phyloP scores from a whole-genome alignment of 129 eudicot genomes.

The Tagetes erecta region DNA sequence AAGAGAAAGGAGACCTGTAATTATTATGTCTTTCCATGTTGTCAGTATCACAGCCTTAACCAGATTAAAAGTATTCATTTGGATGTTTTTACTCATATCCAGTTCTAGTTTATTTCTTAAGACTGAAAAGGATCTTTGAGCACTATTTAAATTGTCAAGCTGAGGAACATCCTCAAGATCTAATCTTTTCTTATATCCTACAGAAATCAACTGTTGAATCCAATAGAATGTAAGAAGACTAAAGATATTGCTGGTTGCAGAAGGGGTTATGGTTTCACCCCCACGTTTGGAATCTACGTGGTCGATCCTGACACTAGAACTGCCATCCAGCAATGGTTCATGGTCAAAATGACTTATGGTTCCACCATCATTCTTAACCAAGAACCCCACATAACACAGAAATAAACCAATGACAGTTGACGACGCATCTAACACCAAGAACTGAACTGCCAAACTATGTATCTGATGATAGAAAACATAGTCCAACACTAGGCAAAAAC shows the following conservation, averaged over 20 bases:
- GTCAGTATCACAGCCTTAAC: conserved; percentile 57
- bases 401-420: conserved; percentile 42
- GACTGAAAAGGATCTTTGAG: conserved; percentile 45
- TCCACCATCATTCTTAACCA: conserved; percentile 29
- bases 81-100: conserved; percentile 23
- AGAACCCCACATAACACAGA: conserved; percentile 48
- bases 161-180: conserved; percentile 88
- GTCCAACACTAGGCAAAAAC: conserved; percentile 54
- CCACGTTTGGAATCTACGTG: conserved; percentile 25
- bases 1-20: conserved; percentile 50
- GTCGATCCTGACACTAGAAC: conserved; percentile 43
- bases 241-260: conserved; percentile 42
- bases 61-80: conserved; percentile 47
- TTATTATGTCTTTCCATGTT: conserved; percentile 56
- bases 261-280: conserved; percentile 51
- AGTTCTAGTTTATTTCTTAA: conserved; percentile 47
- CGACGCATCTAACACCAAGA: conserved; percentile 55
- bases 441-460: conserved; percentile 30
- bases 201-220: conserved; percentile 61
- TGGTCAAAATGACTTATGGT: conserved; percentile 2
- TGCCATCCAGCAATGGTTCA: conserved; percentile 35
- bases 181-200: conserved; percentile 63
- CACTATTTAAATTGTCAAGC: conserved; percentile 53
- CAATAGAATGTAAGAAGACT: conserved; percentile 70
- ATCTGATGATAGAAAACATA: conserved; percentile 27